A percentile compares a stretch with the other conserved stretches of the same genome.
phyloP scores from a whole-genome alignment of 2,329 filamentous ascomycete species.

The Lasiodiplodia hormozganensis region DNA sequence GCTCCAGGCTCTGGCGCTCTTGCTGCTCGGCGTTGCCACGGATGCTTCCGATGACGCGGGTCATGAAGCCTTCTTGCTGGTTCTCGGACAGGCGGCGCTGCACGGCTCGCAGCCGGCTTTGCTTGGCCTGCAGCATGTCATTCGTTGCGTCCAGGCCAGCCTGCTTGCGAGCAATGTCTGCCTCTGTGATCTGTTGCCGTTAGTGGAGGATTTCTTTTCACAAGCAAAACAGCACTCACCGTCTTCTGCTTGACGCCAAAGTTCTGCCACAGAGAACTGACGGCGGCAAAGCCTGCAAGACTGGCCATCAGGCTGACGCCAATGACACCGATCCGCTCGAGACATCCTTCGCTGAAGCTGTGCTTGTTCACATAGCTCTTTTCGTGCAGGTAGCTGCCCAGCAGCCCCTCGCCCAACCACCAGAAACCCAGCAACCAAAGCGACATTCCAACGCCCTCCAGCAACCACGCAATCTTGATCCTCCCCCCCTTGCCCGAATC shows the following conservation, averaged over 20 bases:
- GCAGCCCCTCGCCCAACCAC: conserved; percentile 72
- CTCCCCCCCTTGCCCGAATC: conserved; percentile 60
- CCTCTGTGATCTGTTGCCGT: conserved; percentile 64
- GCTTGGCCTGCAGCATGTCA: conserved; percentile 79
- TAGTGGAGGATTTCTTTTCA: conserved; percentile 29
- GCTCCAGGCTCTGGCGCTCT: conserved; percentile 63
- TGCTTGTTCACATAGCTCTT: conserved; percentile 51
- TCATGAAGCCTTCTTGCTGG: conserved; percentile 67
- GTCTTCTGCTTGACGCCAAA: conserved; percentile 71
- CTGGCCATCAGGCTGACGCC: conserved; percentile 87
- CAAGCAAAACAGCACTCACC: conserved; percentile 42
- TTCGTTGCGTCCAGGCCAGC: conserved; percentile 78
- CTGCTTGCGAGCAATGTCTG: conserved; percentile 78
- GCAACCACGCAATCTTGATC: conserved; percentile 66
- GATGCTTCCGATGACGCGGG: conserved; percentile 75
- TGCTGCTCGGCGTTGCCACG: conserved; percentile 66
- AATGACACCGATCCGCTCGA: conserved; percentile 78
- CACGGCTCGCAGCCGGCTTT: conserved; percentile 72
- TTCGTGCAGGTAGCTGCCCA: conserved; percentile 59
- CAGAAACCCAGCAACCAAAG: conserved; percentile 79
- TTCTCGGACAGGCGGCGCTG: conserved; percentile 67
- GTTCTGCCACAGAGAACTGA: conserved; percentile 85
- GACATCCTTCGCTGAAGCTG: conserved; percentile 61
- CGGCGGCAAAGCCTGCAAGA: conserved; percentile 87
- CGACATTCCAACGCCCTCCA: conserved; percentile 68